Conservation (phyloP, 2,329 filamentous ascomycete genomes). For the Aureobasidium sp. region DNA sequence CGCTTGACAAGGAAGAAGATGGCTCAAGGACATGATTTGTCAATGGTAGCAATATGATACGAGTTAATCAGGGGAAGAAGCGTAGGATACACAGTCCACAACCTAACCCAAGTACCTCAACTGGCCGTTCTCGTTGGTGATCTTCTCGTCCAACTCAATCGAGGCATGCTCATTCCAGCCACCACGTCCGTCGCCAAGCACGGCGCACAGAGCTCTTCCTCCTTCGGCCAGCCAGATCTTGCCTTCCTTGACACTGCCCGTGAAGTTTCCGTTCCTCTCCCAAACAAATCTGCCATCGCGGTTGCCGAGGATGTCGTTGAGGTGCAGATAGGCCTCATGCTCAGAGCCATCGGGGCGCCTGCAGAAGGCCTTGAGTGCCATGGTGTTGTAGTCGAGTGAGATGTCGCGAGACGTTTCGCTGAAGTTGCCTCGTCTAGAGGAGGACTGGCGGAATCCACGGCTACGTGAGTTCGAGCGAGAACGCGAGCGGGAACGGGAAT, state of each 20-base stretch:
- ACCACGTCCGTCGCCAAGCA: constrained; percentile 27
- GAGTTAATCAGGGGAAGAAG: background rate
- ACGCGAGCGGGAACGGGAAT: background rate
- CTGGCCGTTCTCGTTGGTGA: constrained; percentile 31
- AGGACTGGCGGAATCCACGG: background rate
- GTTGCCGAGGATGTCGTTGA: constrained; percentile 33
- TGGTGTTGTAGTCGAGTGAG: constrained; percentile 23
- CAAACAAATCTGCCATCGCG: constrained; percentile 29
- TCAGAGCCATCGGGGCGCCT: constrained; percentile 24
- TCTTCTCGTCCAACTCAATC: constrained; percentile 31
- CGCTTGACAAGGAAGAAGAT: background rate
- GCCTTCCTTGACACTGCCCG: constrained; percentile 21
- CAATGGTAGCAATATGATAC: background rate
- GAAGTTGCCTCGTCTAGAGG: constrained; percentile 30
- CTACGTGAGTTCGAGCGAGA: background rate
- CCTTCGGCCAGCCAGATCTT: constrained; percentile 25
- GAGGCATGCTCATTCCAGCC: constrained; percentile 24
- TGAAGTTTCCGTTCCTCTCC: constrained; percentile 31
- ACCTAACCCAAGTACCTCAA: constrained; percentile 22
- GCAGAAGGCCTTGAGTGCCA: constrained; percentile 29
- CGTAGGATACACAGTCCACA: background rate
- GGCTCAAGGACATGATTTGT: background rate
- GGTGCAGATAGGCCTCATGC: constrained; percentile 25
- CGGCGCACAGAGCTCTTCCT: constrained; percentile 27
- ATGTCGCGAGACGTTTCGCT: constrained; percentile 26